Percentiles rank a stretch among this genome's conserved stretches.
Evolutionary conservation across 176 grass and related monocot genomes (phyloP).

Genomic region (Coix lacrymajobi): DNA sequence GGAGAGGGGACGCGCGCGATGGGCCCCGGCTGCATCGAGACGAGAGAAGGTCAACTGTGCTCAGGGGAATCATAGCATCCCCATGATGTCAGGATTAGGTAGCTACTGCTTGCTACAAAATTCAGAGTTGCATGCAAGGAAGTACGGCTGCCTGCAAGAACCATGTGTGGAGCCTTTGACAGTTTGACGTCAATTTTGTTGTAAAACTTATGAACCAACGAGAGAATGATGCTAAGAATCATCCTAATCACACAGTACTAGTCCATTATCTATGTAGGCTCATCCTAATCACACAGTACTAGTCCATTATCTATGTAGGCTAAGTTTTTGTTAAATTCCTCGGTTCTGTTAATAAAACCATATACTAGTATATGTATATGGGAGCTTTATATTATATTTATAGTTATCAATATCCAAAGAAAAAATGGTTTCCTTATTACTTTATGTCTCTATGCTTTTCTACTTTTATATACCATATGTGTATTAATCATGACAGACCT

Average conservation of each 20-base stretch:
- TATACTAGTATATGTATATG: no score
- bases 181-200: no score
- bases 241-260: neutral
- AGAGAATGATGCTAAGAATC: neutral
- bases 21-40: neutral
- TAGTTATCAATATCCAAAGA: no score
- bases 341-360: no score
- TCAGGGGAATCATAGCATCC: conserved; percentile 29
- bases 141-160: neutral
- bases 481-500: no score
- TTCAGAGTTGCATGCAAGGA: neutral
- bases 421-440: no score
- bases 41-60: conserved; percentile 36
- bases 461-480: no score
- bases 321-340: no score
- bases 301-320: neutral
- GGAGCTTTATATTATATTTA: no score
- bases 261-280: neutral
- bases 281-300: neutral
- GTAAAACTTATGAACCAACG: neutral
- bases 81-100: conserved; percentile 39
- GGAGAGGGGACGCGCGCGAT: no score
- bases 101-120: neutral
- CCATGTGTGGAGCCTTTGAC: no score
- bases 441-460: no score